Evolutionary conservation across 176 grass and related monocot genomes (phyloP), one percentile per base, ranked within the genome.

Genomic region (Cymbopogon citratus): DNA sequence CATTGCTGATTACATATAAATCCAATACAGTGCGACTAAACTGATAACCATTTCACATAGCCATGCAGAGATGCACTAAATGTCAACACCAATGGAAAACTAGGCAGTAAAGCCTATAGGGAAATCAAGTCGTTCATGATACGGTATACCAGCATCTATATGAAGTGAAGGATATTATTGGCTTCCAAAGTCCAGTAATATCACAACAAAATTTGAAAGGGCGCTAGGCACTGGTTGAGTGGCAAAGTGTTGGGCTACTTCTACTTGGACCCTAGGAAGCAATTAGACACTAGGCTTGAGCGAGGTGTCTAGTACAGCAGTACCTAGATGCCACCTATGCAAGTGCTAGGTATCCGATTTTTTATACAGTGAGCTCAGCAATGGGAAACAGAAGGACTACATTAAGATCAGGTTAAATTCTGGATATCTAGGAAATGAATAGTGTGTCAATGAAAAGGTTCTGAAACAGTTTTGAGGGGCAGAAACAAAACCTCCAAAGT

Each of bases 361-460:
- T 46, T 73, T 9, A 29, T 48, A 72, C 70, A 29, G 69, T 72
- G 69, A 48, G 13, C 69, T 72, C 14, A 29, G 70, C 13, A 48
- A 24, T 5, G 0, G 15, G 21, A 45, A 60, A 59, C 14, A 49
- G 12, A 28, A 39, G 15, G 21, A 67, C 78, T 45, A 29, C 48
- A 19, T 6, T 35, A 84, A 31, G 8, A 62, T 21, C 12, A 62
- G 39, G 27, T 62, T 71, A 66, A 48, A 80, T 60, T 84, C 36
- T 73, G 59, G 87, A 81, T 56, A 57, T 76, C 64, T 21, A 63
- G 65, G 35, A 67, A 66, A 60, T 46, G 68, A 70, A 73, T 48
- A 33, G n/a, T 48, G 19, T 65, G 26, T 72, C 4, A 85, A 69
- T 40, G 29, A 73, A 66, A 44, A 57, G 52, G 5, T 66, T 36